A percentile compares a stretch with the other conserved stretches of the same genome.
Evolutionary conservation across 257 asterid genomes (phyloP).

Genomic region (Jacaranda copaia): DNA sequence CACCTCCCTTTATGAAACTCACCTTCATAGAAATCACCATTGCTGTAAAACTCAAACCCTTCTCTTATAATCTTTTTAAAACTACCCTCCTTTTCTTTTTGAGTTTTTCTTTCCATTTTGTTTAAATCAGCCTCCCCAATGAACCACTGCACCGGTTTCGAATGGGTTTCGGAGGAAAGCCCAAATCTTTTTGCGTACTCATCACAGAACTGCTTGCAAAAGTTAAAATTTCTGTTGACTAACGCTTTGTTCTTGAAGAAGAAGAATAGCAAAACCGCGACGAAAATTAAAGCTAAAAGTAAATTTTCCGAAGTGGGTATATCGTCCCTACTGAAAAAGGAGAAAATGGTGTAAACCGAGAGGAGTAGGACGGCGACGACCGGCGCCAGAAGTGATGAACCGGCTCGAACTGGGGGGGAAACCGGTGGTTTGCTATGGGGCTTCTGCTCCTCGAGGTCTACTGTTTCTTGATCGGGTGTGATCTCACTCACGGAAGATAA

Average conservation of each 20-base stretch:
- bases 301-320: slow-evolving; percentile 70
- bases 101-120: slow-evolving; percentile 14
- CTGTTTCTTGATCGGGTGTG: slow-evolving; percentile 49
- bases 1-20: slow-evolving; percentile 88
- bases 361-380: slow-evolving; percentile 51
- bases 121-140: slow-evolving; percentile 62
- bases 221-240: slow-evolving; percentile 42
- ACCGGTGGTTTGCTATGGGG: slow-evolving; percentile 64
- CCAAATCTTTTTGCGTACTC: slow-evolving; percentile 50
- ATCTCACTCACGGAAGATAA: slow-evolving; percentile 78
- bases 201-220: slow-evolving; percentile 49
- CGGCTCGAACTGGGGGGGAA: slow-evolving; percentile 39
- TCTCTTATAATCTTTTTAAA: slow-evolving; percentile 50
- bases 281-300: slow-evolving; percentile 59
- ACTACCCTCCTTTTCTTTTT: slow-evolving; percentile 27
- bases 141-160: slow-evolving; percentile 83
- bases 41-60: slow-evolving; percentile 87
- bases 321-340: slow-evolving; percentile 56
- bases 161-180: slow-evolving; percentile 40
- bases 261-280: slow-evolving; percentile 66
- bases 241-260: slow-evolving; percentile 55
- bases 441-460: slow-evolving; percentile 93
- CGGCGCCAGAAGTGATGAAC: slow-evolving; percentile 49
- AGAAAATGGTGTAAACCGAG: slow-evolving; percentile 61
- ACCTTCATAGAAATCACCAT: slow-evolving; percentile 91